Evolutionary conservation across 1,284 basidiomycete genomes (phyloP).

Genomic region (Coniferiporia weirii): DNA sequence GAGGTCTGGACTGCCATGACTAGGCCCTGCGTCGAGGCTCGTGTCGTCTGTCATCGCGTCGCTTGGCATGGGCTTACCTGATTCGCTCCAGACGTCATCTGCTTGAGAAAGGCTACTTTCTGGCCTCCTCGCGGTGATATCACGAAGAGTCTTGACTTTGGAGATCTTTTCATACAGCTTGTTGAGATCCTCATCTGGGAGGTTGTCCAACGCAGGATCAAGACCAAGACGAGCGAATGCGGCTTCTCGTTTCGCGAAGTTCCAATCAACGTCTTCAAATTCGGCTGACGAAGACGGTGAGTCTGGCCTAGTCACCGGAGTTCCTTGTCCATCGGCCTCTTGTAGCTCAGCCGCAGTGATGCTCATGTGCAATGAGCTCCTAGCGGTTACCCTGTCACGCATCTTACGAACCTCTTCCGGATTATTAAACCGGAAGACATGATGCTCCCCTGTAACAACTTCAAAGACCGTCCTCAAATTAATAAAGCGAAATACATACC

Average conservation of each 20-base stretch:
- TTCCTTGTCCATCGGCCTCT: conserved; percentile 34
- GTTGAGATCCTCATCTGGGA: conserved; percentile 91
- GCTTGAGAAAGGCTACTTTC: conserved; percentile 80
- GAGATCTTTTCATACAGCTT: conserved; percentile 90
- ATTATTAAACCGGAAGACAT: conserved; percentile 97
- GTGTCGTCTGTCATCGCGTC: conserved; percentile 81
- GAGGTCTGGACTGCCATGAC: conserved; percentile 62
- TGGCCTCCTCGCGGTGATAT: conserved; percentile 68
- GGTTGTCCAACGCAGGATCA: conserved; percentile 82
- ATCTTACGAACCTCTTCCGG: conserved; percentile 91
- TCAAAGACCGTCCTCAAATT: conserved; percentile 15
- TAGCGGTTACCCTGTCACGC: conserved; percentile 70
- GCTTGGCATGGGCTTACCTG: conserved; percentile 64
- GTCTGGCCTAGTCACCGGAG: conserved; percentile 61
- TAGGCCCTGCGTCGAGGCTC: conserved; percentile 64
- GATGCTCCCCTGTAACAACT: conserved; percentile 72
- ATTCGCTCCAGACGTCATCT: conserved; percentile 85
- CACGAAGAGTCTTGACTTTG: conserved; percentile 86
- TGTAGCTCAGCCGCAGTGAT: conserved; percentile 62
- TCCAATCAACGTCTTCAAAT: conserved; percentile 84
- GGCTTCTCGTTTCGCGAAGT: conserved; percentile 87
- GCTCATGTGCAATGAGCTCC: conserved; percentile 62
- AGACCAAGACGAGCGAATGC: conserved; percentile 78
- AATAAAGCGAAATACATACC: conserved; percentile 39
- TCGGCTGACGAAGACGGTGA: conserved; percentile 68